phyloP scores from a whole-genome alignment of 495 filamentous ascomycete species.

The Parmelia sp. region DNA sequence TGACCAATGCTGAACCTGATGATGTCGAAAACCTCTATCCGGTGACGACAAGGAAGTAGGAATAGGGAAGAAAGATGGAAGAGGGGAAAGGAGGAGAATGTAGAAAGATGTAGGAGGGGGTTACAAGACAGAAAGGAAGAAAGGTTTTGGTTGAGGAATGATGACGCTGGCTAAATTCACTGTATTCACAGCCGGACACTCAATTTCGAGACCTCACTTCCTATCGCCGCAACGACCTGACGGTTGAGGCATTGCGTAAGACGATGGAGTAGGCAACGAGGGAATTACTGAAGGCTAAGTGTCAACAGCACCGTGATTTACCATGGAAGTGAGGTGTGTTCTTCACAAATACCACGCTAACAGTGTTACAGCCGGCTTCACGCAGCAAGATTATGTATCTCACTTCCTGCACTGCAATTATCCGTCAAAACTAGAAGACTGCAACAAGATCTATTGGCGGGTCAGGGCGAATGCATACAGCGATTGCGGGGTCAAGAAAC shows the following conservation, averaged over 20 bases:
- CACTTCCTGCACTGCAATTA: slow-evolving; percentile 5
- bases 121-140: neutral
- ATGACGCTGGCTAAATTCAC: neutral
- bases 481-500: neutral
- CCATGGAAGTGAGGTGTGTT: neutral
- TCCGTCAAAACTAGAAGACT: slow-evolving; percentile 2
- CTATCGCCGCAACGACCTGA: neutral
- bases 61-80: no score
- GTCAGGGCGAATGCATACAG: neutral
- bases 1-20: neutral
- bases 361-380: neutral
- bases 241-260: neutral
- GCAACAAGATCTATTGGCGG: neutral
- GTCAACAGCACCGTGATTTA: neutral
- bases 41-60: neutral
- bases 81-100: neutral
- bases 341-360: neutral
- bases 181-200: slow-evolving; percentile 4
- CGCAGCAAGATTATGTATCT: slow-evolving; percentile 11
- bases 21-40: neutral
- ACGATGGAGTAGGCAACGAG: neutral
- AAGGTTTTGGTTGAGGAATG: neutral
- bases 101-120: neutral
- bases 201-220: neutral
- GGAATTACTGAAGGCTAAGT: neutral